Base-by-base conservation (phyloP, 805 yeast genomes). In the Saccharomycopsis selenospora region DNA sequence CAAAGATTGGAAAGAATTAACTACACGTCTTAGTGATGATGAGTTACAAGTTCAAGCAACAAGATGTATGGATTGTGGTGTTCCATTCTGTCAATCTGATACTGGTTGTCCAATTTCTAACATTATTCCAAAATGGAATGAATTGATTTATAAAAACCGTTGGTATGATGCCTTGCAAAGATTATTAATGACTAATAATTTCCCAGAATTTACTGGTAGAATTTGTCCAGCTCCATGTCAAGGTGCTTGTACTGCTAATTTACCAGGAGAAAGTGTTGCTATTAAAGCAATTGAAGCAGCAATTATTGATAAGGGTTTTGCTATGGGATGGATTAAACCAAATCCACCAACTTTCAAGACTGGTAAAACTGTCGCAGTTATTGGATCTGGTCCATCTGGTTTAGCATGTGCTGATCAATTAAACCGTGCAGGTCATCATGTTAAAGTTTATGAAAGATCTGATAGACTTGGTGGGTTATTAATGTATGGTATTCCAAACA, bases 211-310 rank as follows among this genome's bases (percentile, higher is more conserved):
- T 62, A 91, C 98, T 52, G 96, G 97, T 53, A 81, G 97, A 69
- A 91, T 91, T 55, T 91, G 99, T 70, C 99, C 99, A 20, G 98
- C 98, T 53, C 99, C 99, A 55, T 91, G 99, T 72, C 95, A 90
- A 67, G 97, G 97, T 59, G 96, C 98, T 2, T 85, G 95, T 69
- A 91, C 88, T 28, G 75, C 93, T 60, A 96, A 96, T 43, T 88
- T 93, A 59, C 88, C 82, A 66, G 95, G 85, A 56, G 93, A 85
- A 58, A 95, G 98, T 23, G 98, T 93, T 59, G 96, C 96, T 59
- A 91, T 91, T 68, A 91, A 91, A 70, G 85, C 95, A 18, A 84
- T 91, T 56, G 99, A 91, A 69, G 84, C 95, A 64, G 91, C 96
- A 55, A 93, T 91, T 61, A 90, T 93, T 66, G 99, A 91, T 66